These are phyloP conservation scores for Pharus latifolius DNA, from an alignment of 176 grass and related monocot genomes.

Conservation along the genomic window DNA sequence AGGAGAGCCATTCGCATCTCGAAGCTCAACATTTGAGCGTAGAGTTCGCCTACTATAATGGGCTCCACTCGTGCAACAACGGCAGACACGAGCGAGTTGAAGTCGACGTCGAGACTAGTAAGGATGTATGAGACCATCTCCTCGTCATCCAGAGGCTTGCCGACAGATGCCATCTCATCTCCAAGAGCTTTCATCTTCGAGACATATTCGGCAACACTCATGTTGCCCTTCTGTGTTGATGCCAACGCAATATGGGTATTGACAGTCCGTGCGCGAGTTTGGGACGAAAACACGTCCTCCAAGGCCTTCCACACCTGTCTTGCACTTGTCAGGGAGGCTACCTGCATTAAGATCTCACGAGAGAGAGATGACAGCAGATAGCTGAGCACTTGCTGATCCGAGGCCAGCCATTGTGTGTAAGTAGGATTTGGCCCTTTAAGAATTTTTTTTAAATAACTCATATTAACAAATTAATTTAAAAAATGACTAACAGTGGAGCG, in stretches of 20 bases:
- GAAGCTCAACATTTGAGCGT: background rate
- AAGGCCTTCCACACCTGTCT: background rate
- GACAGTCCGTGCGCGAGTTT: background rate
- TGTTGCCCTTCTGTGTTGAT: background rate
- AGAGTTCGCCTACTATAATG: background rate
- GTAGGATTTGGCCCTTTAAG: no score
- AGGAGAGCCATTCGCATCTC: background rate
- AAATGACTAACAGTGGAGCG: no score
- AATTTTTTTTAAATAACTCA: no score
- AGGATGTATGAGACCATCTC: no score
- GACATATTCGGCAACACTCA: background rate
- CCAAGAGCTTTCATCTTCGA: background rate
- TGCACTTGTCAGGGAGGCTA: background rate
- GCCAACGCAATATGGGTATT: no score
- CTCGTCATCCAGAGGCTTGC: background rate
- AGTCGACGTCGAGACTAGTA: background rate
- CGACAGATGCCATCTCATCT: background rate
- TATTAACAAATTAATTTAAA: no score
- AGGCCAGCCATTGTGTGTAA: background rate
- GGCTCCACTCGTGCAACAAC: background rate
- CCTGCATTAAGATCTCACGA: background rate
- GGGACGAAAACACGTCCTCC: background rate
- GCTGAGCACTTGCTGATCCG: background rate
- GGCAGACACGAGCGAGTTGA: background rate
- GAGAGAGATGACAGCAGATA: background rate